Conservation (phyloP, 805 yeast species). For the Yarrowia sp. region DNA sequence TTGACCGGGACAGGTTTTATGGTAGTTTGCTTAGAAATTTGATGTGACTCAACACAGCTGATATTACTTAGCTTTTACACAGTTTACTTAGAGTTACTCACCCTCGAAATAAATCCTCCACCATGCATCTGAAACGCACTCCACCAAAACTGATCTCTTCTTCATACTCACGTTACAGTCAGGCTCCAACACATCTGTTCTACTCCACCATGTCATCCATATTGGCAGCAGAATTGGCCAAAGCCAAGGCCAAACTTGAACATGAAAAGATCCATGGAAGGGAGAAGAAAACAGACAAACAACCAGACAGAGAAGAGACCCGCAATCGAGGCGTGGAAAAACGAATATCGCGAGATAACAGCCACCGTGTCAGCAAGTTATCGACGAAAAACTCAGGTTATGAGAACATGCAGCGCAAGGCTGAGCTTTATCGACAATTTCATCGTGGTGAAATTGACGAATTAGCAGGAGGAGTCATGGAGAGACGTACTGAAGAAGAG, state of each 20-base stretch:
- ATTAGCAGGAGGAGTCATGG: slow-evolving; percentile 17
- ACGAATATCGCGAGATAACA: not conserved
- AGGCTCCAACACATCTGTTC: not conserved
- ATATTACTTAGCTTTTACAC: too few species aligned
- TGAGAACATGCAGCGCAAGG: not conserved
- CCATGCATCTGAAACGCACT: not conserved
- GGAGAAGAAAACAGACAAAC: not conserved
- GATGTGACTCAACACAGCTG: too few species aligned
- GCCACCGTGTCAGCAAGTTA: not conserved
- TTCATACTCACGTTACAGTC: too few species aligned
- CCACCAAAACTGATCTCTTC: not conserved
- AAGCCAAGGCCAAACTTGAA: slow-evolving; percentile 9
- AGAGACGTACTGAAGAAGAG: not conserved
- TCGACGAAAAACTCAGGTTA: not conserved
- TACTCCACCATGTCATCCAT: not conserved
- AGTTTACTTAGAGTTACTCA: not conserved
- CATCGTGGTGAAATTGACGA: not conserved
- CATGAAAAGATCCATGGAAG: not conserved
- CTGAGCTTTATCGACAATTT: not conserved
- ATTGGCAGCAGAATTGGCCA: slow-evolving; percentile 1
- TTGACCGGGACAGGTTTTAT: too few species aligned
- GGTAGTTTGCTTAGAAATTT: too few species aligned
- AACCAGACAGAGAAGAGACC: not conserved
- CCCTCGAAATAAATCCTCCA: too few species aligned
- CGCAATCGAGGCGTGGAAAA: not conserved